Conservation (phyloP, 1,139 yeast species). For the Petasospora rhodanensis region DNA sequence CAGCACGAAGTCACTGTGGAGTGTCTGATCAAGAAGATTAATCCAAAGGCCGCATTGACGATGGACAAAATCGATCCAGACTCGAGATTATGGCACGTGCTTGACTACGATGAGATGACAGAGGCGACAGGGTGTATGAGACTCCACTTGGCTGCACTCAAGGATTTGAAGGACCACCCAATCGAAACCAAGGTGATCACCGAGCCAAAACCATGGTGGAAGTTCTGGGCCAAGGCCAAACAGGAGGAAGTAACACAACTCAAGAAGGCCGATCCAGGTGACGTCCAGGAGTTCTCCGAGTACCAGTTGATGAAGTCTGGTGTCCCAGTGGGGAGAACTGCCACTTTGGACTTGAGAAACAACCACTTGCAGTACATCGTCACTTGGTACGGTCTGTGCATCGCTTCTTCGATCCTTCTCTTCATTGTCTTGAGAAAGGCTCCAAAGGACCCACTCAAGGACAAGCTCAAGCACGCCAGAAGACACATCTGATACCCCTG, state of each 20-base stretch:
- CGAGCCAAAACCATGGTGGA: conserved; percentile 30
- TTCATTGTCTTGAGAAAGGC: conserved; percentile 50
- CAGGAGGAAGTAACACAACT: conserved; percentile 9
- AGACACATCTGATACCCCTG: conserved; percentile 28
- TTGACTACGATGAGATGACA: conserved; percentile 83
- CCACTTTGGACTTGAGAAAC: conserved; percentile 76
- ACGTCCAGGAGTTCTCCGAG: conserved; percentile 36
- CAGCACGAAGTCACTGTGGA: conserved; percentile 68
- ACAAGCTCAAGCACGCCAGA: conserved; percentile 42
- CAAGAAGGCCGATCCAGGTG: conserved; percentile 4
- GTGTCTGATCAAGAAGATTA: conserved; percentile 72
- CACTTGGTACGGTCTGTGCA: conserved; percentile 90
- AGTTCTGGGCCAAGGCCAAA: conserved; percentile 28
- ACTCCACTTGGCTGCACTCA: conserved; percentile 71
- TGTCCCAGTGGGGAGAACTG: conserved; percentile 82
- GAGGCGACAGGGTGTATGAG: conserved; percentile 62
- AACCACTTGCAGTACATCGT: conserved; percentile 88
- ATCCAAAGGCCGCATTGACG: conserved; percentile 64
- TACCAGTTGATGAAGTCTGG: conserved; percentile 66
- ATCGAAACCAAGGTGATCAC: conserved; percentile 13
- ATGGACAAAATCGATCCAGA: conserved; percentile 68
- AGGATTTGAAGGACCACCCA: conserved; percentile 56
- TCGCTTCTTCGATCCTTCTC: conserved; percentile 65
- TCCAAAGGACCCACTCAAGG: conserved; percentile 38
- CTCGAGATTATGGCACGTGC: conserved; percentile 58